Evolutionary conservation across 371 early-diverging fungal genomes (phyloP).

Genomic region (Smittium mucronatum): DNA sequence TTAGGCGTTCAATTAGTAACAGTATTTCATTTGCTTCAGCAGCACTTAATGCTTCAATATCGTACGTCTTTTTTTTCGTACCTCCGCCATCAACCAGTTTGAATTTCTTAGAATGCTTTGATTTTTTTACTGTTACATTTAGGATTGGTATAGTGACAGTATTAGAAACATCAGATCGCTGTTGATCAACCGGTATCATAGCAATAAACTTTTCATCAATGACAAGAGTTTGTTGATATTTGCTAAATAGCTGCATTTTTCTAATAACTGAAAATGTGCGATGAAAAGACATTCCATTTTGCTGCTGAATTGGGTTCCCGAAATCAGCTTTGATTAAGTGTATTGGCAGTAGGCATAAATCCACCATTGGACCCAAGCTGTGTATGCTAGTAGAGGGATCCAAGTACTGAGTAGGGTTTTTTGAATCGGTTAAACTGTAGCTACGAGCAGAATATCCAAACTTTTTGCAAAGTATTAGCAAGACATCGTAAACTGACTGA

Average conservation of each 20-base stretch:
- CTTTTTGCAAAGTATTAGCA: constrained; percentile 73
- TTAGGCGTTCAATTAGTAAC: constrained; percentile 19
- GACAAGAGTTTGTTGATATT: constrained; percentile 73
- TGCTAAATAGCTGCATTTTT: constrained; percentile 65
- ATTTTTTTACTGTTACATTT: constrained; percentile 62
- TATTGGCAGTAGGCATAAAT: constrained; percentile 62
- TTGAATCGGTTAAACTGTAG: constrained; percentile 62
- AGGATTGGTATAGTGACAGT: constrained; percentile 71
- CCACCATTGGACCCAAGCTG: constrained; percentile 44
- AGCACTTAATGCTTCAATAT: constrained; percentile 56
- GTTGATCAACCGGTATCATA: constrained; percentile 73
- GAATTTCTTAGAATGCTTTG: constrained; percentile 57
- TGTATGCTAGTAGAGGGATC: constrained; percentile 63
- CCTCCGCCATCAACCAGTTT: constrained; percentile 51
- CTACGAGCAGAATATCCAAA: constrained; percentile 66
- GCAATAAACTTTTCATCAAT: constrained; percentile 90
- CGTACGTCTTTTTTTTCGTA: constrained; percentile 57
- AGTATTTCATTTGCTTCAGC: constrained; percentile 44
- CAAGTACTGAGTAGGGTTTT: constrained; percentile 57
- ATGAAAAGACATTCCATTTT: no score
- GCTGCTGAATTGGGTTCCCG: no score
- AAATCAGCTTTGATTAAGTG: constrained; percentile 25
- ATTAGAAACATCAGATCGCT: constrained; percentile 55
- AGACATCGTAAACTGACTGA: constrained; percentile 65
- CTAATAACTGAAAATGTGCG: constrained; percentile 52